Conservation (phyloP, 768 basidiomycete species). For the Podaxis sp. region DNA sequence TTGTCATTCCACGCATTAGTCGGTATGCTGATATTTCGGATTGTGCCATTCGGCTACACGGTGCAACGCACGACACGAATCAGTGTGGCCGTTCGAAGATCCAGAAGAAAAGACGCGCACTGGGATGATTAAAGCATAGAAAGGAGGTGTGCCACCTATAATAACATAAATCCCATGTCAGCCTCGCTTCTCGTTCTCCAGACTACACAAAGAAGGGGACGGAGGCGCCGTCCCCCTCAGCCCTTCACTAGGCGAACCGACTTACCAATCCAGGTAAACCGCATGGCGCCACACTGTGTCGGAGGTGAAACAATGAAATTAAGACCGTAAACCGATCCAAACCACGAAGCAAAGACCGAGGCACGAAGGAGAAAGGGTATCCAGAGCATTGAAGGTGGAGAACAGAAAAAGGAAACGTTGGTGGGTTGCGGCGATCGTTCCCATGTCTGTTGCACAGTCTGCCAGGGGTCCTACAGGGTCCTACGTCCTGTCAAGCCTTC, state of each 20-base stretch:
- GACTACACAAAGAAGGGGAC: neutral
- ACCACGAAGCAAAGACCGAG: constrained; percentile 1
- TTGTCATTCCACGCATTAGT: constrained; percentile 19
- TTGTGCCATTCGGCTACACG: constrained; percentile 23
- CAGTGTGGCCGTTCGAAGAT: neutral
- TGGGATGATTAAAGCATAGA: constrained; percentile 25
- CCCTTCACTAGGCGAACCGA: neutral
- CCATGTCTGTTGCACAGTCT: neutral
- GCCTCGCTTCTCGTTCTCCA: neutral
- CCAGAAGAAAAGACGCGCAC: constrained; percentile 15
- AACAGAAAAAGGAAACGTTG: constrained; percentile 1
- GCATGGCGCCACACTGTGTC: constrained; percentile 26
- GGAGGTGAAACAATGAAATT: constrained; percentile 22
- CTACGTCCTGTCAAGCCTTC: no score
- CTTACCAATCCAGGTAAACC: constrained; percentile 27
- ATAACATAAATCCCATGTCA: neutral
- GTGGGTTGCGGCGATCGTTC: neutral
- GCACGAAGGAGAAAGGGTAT: constrained; percentile 5
- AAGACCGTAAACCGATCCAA: constrained; percentile 18
- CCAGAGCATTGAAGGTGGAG: constrained; percentile 15
- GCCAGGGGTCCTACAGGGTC: no score
- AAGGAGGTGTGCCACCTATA: constrained; percentile 29
- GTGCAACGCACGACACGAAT: neutral
- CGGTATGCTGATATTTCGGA: constrained; percentile 28
- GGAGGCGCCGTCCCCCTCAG: neutral